These are phyloP conservation scores for Sapria himalayana DNA, from an alignment of 345 rosid genomes.

Conservation along the genomic window DNA sequence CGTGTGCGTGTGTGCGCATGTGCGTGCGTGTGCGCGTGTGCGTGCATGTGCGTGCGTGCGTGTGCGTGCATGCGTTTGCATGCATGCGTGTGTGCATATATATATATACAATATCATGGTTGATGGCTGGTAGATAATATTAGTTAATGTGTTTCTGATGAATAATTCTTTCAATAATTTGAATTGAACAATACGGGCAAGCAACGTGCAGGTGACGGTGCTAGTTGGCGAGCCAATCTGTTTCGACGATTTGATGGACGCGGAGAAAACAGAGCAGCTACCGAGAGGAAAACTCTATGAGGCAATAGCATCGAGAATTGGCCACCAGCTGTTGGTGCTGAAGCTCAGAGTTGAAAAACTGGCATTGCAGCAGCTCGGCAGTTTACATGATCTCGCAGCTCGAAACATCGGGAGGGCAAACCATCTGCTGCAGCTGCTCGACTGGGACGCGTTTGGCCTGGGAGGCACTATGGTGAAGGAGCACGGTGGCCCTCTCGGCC, in stretches of 20 bases:
- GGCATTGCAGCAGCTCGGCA: constrained; percentile 24
- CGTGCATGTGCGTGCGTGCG: no score
- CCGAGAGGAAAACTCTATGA: constrained; percentile 66
- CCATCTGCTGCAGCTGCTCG: constrained; percentile 23
- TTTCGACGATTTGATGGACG: constrained; percentile 40
- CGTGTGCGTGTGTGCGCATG: no score
- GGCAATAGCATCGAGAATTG: constrained; percentile 63
- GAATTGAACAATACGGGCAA: no score
- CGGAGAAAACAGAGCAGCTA: constrained; percentile 19
- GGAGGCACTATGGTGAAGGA: constrained; percentile 10
- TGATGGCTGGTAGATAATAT: no score
- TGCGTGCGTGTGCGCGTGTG: no score
- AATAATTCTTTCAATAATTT: no score
- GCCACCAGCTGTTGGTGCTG: constrained; percentile 31
- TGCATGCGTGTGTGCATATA: no score
- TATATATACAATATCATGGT: no score
- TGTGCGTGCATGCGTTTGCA: no score
- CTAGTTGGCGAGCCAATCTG: constrained; percentile 69
- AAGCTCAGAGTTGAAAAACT: constrained; percentile 50
- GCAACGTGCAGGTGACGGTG: constrained; percentile 48
- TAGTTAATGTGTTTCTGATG: no score
- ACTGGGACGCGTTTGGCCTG: constrained; percentile 39
- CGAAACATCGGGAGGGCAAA: constrained; percentile 17
- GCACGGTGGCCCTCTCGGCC: constrained; percentile 2
- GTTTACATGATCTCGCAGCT: constrained; percentile 7